These are phyloP conservation scores for Lachnellula suecica DNA, from an alignment of 2,329 filamentous ascomycete genomes.

Conservation along the genomic window DNA sequence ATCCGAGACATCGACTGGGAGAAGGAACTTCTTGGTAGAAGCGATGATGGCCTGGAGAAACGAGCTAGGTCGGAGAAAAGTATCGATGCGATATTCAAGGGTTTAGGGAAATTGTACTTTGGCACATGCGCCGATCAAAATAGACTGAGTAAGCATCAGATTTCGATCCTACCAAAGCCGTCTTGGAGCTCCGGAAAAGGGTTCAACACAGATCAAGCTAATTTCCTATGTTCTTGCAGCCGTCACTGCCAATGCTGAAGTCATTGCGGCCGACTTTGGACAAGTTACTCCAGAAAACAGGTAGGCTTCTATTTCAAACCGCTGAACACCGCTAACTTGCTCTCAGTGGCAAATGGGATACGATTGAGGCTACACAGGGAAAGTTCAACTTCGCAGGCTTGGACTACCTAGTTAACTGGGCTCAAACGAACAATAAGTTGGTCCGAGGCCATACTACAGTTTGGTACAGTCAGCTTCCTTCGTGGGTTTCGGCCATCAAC, in stretches of 20 bases:
- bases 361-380: slow-evolving; percentile 27
- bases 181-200: too few species aligned
- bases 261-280: slow-evolving; percentile 58
- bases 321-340: neutral
- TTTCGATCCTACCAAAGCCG: too few species aligned
- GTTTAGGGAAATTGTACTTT: slow-evolving; percentile 63
- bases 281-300: slow-evolving; percentile 67
- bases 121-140: slow-evolving; percentile 56
- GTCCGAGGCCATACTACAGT: slow-evolving; percentile 65
- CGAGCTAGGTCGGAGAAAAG: slow-evolving; percentile 30
- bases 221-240: too few species aligned
- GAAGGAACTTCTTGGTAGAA: slow-evolving; percentile 13
- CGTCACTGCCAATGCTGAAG: slow-evolving; percentile 44
- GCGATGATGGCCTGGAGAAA: neutral
- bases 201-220: too few species aligned
- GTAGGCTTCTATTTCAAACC: neutral
- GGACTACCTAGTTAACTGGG: slow-evolving; percentile 28
- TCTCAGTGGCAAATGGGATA: slow-evolving; percentile 11
- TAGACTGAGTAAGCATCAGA: too few species aligned
- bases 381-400: slow-evolving; percentile 14
- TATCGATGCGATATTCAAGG: slow-evolving; percentile 55
- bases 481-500: slow-evolving; percentile 56
- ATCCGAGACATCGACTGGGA: slow-evolving; percentile 18
- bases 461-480: slow-evolving; percentile 59
- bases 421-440: slow-evolving; percentile 51